Evolutionary conservation across 2,329 filamentous ascomycete species (phyloP).

Genomic region (Sclerotinia subarctica): DNA sequence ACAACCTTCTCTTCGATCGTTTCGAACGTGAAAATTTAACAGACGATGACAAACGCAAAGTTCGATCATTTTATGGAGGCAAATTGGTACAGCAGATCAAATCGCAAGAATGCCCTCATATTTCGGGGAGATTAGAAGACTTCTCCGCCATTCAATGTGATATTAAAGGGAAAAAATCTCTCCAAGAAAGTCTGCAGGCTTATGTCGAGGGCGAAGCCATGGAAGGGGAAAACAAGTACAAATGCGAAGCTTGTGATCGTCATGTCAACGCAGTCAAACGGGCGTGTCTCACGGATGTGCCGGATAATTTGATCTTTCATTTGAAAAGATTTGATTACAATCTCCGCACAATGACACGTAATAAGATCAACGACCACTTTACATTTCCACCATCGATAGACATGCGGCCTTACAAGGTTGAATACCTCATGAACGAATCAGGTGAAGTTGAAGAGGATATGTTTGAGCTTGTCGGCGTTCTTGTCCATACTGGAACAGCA

Average conservation of each 20-base stretch:
- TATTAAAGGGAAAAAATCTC: conserved; percentile 82
- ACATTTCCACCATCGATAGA: conserved; percentile 80
- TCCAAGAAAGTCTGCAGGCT: conserved; percentile 87
- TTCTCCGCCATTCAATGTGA: conserved; percentile 96
- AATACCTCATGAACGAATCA: conserved; percentile 66
- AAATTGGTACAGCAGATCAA: conserved; percentile 92
- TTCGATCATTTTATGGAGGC: conserved; percentile 85
- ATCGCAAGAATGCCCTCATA: conserved; percentile 89
- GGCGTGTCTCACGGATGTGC: conserved; percentile 86
- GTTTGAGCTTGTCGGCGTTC: conserved; percentile 91
- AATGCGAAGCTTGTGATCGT: conserved; percentile 83
- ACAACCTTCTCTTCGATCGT: conserved; percentile 86
- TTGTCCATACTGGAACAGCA: conserved; percentile 89
- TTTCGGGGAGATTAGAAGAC: conserved; percentile 84
- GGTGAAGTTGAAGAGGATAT: conserved; percentile 61
- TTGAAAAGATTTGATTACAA: conserved; percentile 87
- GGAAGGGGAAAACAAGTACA: conserved; percentile 99
- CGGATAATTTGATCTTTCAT: conserved; percentile 93
- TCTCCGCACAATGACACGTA: conserved; percentile 69
- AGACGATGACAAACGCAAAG: conserved; percentile 63
- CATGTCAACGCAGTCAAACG: conserved; percentile 93
- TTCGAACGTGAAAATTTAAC: conserved; percentile 79
- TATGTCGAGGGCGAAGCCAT: conserved; percentile 95
- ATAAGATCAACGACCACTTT: conserved; percentile 95
- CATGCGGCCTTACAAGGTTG: conserved; percentile 86